Evolutionary conservation across 1,284 basidiomycete species (phyloP).

Genomic region (Trichosporon ovoides): DNA sequence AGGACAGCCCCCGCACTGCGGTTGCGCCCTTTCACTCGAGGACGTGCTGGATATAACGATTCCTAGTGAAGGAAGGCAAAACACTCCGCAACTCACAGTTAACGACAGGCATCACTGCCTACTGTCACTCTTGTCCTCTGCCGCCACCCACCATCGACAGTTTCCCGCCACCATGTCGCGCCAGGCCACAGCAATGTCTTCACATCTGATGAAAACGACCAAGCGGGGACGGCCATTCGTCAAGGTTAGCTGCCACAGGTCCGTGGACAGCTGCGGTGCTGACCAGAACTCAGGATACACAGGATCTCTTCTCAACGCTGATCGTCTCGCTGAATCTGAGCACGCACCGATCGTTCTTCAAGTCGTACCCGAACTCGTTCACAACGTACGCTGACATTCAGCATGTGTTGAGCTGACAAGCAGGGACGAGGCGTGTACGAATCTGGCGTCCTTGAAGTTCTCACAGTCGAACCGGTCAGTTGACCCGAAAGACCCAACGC

Average conservation of each 20-base stretch:
- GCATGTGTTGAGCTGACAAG: background rate
- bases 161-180: constrained; percentile 15
- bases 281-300: constrained; percentile 66
- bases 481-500: constrained; percentile 92
- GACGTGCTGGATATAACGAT: too few relatives aligned
- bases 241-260: constrained; percentile 57
- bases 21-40: too few relatives aligned
- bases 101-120: too few relatives aligned
- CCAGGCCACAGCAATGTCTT: constrained; percentile 44
- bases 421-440: constrained; percentile 90
- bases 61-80: too few relatives aligned
- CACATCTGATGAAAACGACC: constrained; percentile 95
- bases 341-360: constrained; percentile 92
- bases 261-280: background rate
- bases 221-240: constrained; percentile 88
- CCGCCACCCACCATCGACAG: background rate
- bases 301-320: constrained; percentile 95
- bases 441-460: constrained; percentile 93
- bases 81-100: too few relatives aligned
- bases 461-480: constrained; percentile 97
- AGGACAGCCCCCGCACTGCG: too few relatives aligned
- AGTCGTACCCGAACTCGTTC: constrained; percentile 89
- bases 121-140: background rate
- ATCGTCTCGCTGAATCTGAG: constrained; percentile 86
- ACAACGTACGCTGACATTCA: constrained; percentile 65